A percentile compares a stretch with the other conserved stretches of the same genome.
Conservation (phyloP, 164 flowering plant species). For the Sedum album region DNA sequence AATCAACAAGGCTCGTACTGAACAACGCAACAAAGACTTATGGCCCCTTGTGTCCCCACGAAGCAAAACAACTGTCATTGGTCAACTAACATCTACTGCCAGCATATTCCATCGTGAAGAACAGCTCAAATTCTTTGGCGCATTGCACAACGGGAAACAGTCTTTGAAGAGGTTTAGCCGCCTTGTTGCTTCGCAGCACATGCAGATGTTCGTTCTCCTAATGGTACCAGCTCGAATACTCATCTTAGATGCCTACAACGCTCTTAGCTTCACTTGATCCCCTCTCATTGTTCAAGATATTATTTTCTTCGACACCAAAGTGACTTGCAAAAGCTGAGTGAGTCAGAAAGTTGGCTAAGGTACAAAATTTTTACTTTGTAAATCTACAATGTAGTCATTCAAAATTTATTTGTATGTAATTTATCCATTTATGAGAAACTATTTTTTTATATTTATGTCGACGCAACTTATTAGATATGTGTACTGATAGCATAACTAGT, state of each 20-base stretch:
- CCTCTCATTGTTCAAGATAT: not conserved
- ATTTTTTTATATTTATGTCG: too few relatives aligned
- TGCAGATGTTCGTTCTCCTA: constrained; percentile 59
- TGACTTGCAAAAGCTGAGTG: not conserved
- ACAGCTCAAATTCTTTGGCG: constrained; percentile 43
- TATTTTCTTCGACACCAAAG: not conserved
- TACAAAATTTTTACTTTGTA: not conserved
- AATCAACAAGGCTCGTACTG: constrained; percentile 55
- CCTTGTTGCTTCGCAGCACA: constrained; percentile 23
- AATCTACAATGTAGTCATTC: not conserved
- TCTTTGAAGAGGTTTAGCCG: constrained; percentile 46
- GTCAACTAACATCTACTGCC: constrained; percentile 12
- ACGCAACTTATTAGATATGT: too few relatives aligned
- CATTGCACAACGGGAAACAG: constrained; percentile 43
- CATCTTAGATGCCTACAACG: constrained; percentile 4
- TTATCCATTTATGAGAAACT: too few relatives aligned
- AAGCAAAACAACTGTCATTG: not conserved
- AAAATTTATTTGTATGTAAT: too few relatives aligned
- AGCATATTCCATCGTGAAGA: constrained; percentile 10
- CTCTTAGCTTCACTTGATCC: constrained; percentile 8
- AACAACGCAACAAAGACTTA: constrained; percentile 52
- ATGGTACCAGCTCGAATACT: constrained; percentile 38
- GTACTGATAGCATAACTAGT: too few relatives aligned
- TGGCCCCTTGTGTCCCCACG: constrained; percentile 53
- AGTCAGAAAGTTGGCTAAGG: not conserved